Conservation (phyloP, 2,329 filamentous ascomycete species). For the Phyllosticta citribraziliensis region DNA sequence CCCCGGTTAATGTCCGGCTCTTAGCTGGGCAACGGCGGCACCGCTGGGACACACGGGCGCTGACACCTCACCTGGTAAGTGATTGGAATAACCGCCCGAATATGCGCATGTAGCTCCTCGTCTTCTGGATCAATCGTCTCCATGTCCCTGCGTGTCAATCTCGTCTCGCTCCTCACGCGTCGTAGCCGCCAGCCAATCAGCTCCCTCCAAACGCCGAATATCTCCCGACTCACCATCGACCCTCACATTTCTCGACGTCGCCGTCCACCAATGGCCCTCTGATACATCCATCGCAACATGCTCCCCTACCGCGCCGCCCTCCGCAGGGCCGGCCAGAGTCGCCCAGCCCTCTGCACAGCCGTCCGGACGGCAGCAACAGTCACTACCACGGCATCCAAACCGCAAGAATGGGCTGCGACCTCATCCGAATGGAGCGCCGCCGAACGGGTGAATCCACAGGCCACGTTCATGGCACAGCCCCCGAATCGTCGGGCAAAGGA, state of each 20-base stretch:
- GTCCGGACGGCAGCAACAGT: conserved; percentile 28
- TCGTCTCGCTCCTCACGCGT: not conserved
- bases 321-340: conserved; percentile 39
- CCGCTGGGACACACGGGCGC: not conserved
- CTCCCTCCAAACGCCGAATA: not conserved
- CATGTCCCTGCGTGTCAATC: not conserved
- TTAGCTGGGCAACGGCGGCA: not conserved
- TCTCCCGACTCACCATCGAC: not conserved
- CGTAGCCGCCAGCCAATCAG: not conserved
- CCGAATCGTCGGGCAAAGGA: not conserved
- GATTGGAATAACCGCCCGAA: not conserved
- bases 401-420: conserved; percentile 12
- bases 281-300: conserved; percentile 36
- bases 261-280: conserved; percentile 6
- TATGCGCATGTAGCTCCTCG: not conserved
- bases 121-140: not conserved
- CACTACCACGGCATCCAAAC: conserved; percentile 38
- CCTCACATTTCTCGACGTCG: conserved; percentile 2
- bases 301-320: conserved; percentile 56
- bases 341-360: conserved; percentile 36
- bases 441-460: not conserved
- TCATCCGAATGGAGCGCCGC: not conserved
- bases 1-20: no score
- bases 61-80: no score
- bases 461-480: not conserved